These are phyloP conservation scores for Lecanicillium sp. DNA, from an alignment of 2,329 filamentous ascomycete genomes.

Conservation along the genomic window DNA sequence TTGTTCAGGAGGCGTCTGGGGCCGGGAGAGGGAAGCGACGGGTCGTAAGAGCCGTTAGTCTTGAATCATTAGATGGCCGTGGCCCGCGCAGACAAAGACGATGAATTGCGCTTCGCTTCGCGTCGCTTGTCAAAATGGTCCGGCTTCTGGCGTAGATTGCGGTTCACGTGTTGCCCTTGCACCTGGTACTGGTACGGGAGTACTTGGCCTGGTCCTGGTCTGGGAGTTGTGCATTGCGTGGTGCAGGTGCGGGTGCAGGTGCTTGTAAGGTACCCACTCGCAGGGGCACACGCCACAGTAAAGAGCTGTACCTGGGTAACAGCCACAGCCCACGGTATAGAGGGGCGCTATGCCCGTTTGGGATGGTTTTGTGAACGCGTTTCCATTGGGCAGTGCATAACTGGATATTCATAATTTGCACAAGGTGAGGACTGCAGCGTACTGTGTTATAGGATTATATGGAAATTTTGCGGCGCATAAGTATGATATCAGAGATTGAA, in stretches of 20 bases:
- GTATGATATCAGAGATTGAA: too few relatives aligned
- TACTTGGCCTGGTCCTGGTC: too few relatives aligned
- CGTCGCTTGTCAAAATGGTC: neutral
- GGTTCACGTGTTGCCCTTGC: slow-evolving; percentile 12
- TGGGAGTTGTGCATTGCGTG: slow-evolving; percentile 1
- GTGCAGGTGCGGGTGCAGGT: neutral
- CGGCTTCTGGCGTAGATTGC: slow-evolving; percentile 5
- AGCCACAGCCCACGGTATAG: slow-evolving; percentile 3
- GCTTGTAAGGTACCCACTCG: slow-evolving; percentile 6
- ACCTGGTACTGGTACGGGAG: slow-evolving; percentile 4
- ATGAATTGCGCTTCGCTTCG: slow-evolving; percentile 12
- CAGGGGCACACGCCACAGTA: slow-evolving; percentile 8
- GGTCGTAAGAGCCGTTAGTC: slow-evolving; percentile 3
- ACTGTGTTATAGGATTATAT: too few relatives aligned
- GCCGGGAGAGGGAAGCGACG: slow-evolving; percentile 4
- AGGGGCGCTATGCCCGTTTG: slow-evolving; percentile 4
- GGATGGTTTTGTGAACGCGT: neutral
- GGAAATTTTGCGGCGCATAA: too few relatives aligned
- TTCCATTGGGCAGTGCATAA: too few relatives aligned
- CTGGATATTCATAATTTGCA: slow-evolving; percentile 6
- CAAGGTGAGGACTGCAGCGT: neutral
- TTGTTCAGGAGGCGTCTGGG: neutral
- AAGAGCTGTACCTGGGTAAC: slow-evolving; percentile 3
- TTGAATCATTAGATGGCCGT: slow-evolving; percentile 9
- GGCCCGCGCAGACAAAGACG: slow-evolving; percentile 8